Base-by-base conservation (phyloP, 1,284 basidiomycete species). In the Fomes fomentarius region DNA sequence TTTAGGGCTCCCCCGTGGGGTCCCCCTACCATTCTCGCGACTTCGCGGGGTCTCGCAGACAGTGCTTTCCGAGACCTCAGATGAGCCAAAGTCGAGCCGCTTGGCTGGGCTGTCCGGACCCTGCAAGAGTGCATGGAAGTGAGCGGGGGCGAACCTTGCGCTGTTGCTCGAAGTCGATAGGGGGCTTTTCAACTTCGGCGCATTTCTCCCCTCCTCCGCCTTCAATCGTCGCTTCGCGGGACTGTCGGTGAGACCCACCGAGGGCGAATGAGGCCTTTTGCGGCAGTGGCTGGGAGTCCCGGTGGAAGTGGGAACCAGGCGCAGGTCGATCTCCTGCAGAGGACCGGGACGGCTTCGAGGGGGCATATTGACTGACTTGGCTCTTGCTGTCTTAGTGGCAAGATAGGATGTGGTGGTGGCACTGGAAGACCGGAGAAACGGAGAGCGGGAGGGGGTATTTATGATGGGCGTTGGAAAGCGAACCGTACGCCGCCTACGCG, bases 201-300 rank as follows among this genome's bases (percentile, higher is more conserved):
- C 67, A 49, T 76, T 72, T n/a, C 80, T 69, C 49, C 79, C 81
- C 63, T 86, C 84, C 42, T 75, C 76, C 54, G 72, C 76, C 50
- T 90, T 76, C 53, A 90, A 81, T 41, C 89, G 84, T 34, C 88
- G 82, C 67, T 91, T 91, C 24, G 83, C 76, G 24, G 87, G 86
- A 60, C 78, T 86, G 58, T 79, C 76, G 43, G 77, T 68, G 21
- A 64, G 69, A n/a, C 76, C 72, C 26, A 64, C 70, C 35, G 74
- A 75, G 1, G 83, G 84, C 42, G 83, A 86, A 60, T 77, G 72
- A 40, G 82, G 78, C 33, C 82, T 80, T 70, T 88, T 81, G 65
- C 59, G 59, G 11, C 52, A 39, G 25, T 56, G 53, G 53, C 66
- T 66, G 47, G 67, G 55, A 22, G 62, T 64, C 17, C 57, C 30